Evolutionary conservation across 2,329 filamentous ascomycete species (phyloP).

Genomic region (Trichocomaceae sp.): DNA sequence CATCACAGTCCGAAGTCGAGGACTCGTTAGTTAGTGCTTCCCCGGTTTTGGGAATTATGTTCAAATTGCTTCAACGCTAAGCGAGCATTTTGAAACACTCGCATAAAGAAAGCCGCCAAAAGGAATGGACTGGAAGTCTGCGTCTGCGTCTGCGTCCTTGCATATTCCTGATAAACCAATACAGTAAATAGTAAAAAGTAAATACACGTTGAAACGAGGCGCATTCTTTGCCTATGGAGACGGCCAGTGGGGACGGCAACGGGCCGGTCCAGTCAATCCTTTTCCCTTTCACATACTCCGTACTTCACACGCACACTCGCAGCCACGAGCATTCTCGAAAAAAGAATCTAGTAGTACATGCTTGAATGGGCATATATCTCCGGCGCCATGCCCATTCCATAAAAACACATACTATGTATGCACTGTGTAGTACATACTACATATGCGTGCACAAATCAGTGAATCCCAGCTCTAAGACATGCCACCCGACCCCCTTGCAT

Average conservation of each 20-base stretch:
- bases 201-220: not conserved
- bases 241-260: slow-evolving; percentile 6
- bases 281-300: not conserved
- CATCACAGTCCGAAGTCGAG: slow-evolving; percentile 4
- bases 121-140: slow-evolving; percentile 8
- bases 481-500: slow-evolving; percentile 5
- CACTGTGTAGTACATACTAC: no score
- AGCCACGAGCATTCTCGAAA: not conserved
- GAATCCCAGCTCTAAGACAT: not conserved
- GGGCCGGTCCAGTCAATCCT: slow-evolving; percentile 8
- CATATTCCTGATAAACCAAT: no score
- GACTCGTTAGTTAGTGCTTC: not conserved
- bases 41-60: not conserved
- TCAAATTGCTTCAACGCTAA: not conserved
- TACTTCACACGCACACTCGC: not conserved
- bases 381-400: no score
- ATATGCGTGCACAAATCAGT: no score
- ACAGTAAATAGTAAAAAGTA: no score
- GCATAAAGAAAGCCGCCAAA: not conserved
- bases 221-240: not conserved
- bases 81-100: not conserved
- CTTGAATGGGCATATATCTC: not conserved
- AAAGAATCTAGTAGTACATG: not conserved
- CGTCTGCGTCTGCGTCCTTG: slow-evolving; percentile 6
- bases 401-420: not conserved